A percentile compares a stretch with the other conserved stretches of the same genome.
These are phyloP conservation scores for Kitagawia praeruptora DNA, from an alignment of 129 eudicot species.

Conservation along the genomic window DNA sequence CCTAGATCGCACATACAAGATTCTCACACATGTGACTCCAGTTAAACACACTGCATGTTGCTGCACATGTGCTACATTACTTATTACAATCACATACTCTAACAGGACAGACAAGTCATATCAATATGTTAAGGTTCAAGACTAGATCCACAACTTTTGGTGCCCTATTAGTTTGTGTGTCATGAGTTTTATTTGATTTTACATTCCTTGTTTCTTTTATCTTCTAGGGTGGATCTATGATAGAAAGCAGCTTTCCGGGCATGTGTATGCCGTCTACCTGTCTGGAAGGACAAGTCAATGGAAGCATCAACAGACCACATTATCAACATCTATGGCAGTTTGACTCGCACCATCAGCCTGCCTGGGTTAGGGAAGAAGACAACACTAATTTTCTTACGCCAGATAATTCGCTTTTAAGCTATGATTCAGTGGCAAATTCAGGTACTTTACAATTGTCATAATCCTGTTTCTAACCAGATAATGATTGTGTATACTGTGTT, in stretches of 20 bases:
- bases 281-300: conserved; percentile 43
- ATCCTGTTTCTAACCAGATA: background rate
- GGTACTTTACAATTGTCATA: conserved; percentile 26
- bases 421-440: conserved; percentile 60
- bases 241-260: conserved; percentile 43
- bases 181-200: background rate
- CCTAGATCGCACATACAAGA: no score
- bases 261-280: conserved; percentile 49
- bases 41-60: no score
- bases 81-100: no score
- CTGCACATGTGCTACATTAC: no score
- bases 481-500: background rate
- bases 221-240: conserved; percentile 49
- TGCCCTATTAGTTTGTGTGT: background rate
- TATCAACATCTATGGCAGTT: conserved; percentile 52
- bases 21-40: no score
- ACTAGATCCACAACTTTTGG: background rate
- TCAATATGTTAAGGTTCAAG: conserved; percentile 10
- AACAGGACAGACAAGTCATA: background rate
- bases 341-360: conserved; percentile 49
- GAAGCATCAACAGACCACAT: conserved; percentile 28
- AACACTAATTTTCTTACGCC: conserved; percentile 50
- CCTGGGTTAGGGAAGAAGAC: conserved; percentile 67
- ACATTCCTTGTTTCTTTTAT: background rate
- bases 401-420: conserved; percentile 58